Evolutionary conservation across 148 eudicot species (phyloP), one percentile per base, ranked within the genome.

Genomic region (Silene latifolia): DNA sequence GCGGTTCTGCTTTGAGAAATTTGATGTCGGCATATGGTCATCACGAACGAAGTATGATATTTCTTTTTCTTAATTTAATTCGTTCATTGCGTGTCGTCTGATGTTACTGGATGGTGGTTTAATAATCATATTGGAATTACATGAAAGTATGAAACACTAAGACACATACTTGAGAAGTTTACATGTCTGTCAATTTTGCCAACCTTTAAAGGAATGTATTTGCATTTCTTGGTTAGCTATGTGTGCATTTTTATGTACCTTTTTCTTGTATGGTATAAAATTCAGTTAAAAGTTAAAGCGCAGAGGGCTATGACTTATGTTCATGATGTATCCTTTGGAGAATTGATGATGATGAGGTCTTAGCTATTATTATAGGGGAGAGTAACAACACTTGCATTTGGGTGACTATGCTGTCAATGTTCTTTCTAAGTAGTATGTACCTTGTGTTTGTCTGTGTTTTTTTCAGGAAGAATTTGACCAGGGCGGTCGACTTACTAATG

Each of bases 1-100:
- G 74, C 76, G 81, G 63, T 93, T 93, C 75, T 93, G 96, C 87
- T 89, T 93, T 80, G 86, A 87, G 79, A 80, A 61, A 71, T 93
- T 93, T 75, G 77, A 85, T 63, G 98, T 93, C 35, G 98, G 92
- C 42, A 72, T 91, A 54, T 93, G 98, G 98, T 81, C 98, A 53
- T 93, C 98, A 68, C 89, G 93, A 87, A 75, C 63, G 60, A 84
- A 74, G 98, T 93, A 89, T 70, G 56, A 76, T 53, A 19, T 39
- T 67, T 32, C 35, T 32, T 32, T 32, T 32, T 32, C 35, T 32
- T 32, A 32, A 32, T 39, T 39, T 6, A 39, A 39, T 39, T 6
- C 44, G 44, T 39, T 39, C 9, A 39, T 39, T 39, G 39, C 39
- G 2, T 35, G 39, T 1, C 4, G 39, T 5, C 2, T 5, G 2